Base-by-base conservation (phyloP, 1,139 yeast species). In the Zygosaccharomyces pseudobailii region DNA sequence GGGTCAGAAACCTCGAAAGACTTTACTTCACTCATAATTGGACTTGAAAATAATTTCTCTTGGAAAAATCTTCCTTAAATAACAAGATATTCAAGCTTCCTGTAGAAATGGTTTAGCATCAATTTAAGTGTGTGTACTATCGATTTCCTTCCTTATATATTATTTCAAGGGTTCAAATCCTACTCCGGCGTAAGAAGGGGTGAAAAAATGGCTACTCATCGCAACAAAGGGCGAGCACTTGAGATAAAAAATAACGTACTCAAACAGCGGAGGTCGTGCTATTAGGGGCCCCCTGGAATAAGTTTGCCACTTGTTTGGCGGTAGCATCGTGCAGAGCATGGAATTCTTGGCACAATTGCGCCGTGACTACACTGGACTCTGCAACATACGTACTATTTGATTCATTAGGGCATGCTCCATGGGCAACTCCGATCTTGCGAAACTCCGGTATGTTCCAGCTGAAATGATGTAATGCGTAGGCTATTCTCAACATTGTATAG, bases 1-100 rank as follows among this genome's bases (percentile, higher is more conserved):
- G 89, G 74, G 55, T 87, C 90, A 33, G 63, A 50, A 43, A 71
- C 61, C 59, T 70, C 70, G 58, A 75, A 71, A 0, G 68, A 65
- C 52, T 66, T 66, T 3, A 48, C 36, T 28, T 21, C 51, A 38
- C 47, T 39, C 51, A 48, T 48, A 7, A 9, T 40, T 24, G 2
- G 17, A 13, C 17, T 13, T 13, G 17, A 2, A 13, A 13, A 13
- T 13, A 13, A 13, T 13, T 13, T 13, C 17, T 13, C n/a, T n/a
- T n/a, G n/a, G 2, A 13, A 13, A 13, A 13, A 13, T 13, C 17
- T 13, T 13, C 17, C 17, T 13, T 2, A 2, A 13, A 13, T 13
- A 13, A 1, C 2, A 13, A 13, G 17, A 13, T 13, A 13, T 13
- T 1, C 17, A 13, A 13, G 17, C 2, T 13, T 13, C 17, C 17